A percentile compares a stretch with the other conserved stretches of the same genome.
phyloP scores from a whole-genome alignment of 75 land plant genomes.

The Pinus taeda region DNA sequence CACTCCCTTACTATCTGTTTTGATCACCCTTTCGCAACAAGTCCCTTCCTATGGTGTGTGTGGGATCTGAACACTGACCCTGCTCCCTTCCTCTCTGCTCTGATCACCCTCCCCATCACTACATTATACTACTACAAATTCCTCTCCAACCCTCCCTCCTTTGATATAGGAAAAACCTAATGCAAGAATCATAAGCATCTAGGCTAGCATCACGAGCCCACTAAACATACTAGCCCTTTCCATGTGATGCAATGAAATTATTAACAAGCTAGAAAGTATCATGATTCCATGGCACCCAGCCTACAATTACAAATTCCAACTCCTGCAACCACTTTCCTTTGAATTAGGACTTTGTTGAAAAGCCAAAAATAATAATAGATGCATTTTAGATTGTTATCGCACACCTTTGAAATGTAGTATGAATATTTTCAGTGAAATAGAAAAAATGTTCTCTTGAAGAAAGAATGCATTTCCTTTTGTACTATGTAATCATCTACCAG shows the following conservation, averaged over 20 bases:
- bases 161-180: no score
- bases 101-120: constrained; percentile 42
- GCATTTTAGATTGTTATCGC: not conserved
- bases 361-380: not conserved
- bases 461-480: not conserved
- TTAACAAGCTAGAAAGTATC: constrained; percentile 61
- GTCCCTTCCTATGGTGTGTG: constrained; percentile 9
- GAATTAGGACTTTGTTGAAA: not conserved
- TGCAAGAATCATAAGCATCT: constrained; percentile 9
- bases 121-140: no score
- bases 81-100: constrained; percentile 48
- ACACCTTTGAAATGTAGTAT: not conserved
- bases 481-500: not conserved
- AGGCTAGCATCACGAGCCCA: constrained; percentile 67
- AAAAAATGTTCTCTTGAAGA: not conserved
- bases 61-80: constrained; percentile 38
- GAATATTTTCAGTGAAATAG: not conserved
- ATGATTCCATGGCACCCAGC: constrained; percentile 55
- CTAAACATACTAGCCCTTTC: constrained; percentile 67
- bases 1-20: constrained; percentile 46
- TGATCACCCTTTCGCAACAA: constrained; percentile 19
- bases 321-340: constrained; percentile 28
- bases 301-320: constrained; percentile 63
- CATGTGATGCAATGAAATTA: constrained; percentile 58
- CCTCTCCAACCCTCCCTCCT: no score